A percentile compares a stretch with the other conserved stretches of the same genome.
Evolutionary conservation across 2,329 filamentous ascomycete genomes (phyloP).

Genomic region (Domatiomyces catenatus): DNA sequence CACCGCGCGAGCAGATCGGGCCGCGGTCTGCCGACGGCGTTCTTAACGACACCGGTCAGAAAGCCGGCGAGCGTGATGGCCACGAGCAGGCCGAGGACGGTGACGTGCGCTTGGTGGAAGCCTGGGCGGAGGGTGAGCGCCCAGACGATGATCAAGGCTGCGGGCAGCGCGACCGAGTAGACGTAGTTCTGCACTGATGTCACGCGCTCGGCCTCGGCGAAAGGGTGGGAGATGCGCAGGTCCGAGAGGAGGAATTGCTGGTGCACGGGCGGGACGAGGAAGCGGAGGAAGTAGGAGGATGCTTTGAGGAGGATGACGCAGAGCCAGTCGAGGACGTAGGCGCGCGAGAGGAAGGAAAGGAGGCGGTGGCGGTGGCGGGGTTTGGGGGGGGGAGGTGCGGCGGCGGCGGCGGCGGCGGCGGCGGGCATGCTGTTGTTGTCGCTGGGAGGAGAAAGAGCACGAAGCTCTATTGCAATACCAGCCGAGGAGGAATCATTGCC

Average conservation of each 20-base stretch:
- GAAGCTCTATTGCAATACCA: background rate
- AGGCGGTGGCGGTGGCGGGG: conserved; percentile 25
- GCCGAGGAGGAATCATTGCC: background rate
- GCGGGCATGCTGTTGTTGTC: background rate
- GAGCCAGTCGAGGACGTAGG: conserved; percentile 78
- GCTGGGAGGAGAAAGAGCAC: background rate
- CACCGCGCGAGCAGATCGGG: conserved; percentile 84
- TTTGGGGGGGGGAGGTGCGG: conserved; percentile 16
- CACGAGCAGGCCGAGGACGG: conserved; percentile 65
- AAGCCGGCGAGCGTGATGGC: conserved; percentile 62
- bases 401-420: conserved; percentile 22
- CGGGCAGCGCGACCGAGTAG: conserved; percentile 60
- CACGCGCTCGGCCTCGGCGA: conserved; percentile 71
- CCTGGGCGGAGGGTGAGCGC: conserved; percentile 47
- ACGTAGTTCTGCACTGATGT: conserved; percentile 57
- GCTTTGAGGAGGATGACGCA: conserved; percentile 56
- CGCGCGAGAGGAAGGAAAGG: conserved; percentile 46
- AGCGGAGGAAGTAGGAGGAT: conserved; percentile 46
- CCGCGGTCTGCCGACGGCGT: conserved; percentile 64
- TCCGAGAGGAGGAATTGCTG: conserved; percentile 88
- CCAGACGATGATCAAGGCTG: conserved; percentile 51
- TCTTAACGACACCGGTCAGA: conserved; percentile 83
- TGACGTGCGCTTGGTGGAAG: conserved; percentile 69
- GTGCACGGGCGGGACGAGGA: conserved; percentile 72
- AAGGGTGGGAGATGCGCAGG: conserved; percentile 67